Base-by-base conservation (phyloP, 352 stramenopile species). In the Phytopythium litorale region DNA sequence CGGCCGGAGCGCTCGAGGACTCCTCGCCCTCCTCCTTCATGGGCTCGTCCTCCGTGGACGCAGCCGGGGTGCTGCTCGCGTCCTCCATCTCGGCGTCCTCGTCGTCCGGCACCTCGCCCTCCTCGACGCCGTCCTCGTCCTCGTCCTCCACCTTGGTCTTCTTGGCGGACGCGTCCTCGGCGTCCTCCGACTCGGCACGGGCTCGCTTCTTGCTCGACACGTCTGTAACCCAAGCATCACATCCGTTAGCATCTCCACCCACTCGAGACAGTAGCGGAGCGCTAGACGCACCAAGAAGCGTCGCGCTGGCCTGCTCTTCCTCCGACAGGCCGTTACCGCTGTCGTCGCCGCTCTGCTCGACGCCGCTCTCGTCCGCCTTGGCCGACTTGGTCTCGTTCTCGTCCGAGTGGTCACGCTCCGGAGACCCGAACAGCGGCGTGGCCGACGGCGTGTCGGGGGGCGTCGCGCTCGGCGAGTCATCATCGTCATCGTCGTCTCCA, bases 381-480 rank as follows among this genome's bases (percentile, higher is more conserved):
- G 68, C 75, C 37, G 83, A 66, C 40, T 81, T 78, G 23, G 56
- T 60, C 18, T 72, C 65, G 8, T 69, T 70, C 42, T 78, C 64
- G 60, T 69, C 64, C 58, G 73, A 78, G 25, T 79, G 63, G 30
- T 84, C 79, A 3, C 69, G 73, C 42, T 78, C 68, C 25, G 80
- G 84, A 0, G 80, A 90, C 9, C 84, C 84, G 67, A 84, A 91
- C 33, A 93, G 33, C 16, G 84, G 84, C 40, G 84, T 92, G 52
- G 79, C 75, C 0, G 74, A 84, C 9, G 84, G 84, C 21, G 84
- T 91, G 52, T 93, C 84, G 0, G 74, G 67, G 38, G 84, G 84
- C 3, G 81, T 90, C 9, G 77, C 77, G 56, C 65, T 83, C 7
- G 81, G 78, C 33, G 80, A 91, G 35, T 91, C 79, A 2, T 93